Evolutionary conservation across 1,284 basidiomycete species (phyloP).

Genomic region (Naganishia cerealis): DNA sequence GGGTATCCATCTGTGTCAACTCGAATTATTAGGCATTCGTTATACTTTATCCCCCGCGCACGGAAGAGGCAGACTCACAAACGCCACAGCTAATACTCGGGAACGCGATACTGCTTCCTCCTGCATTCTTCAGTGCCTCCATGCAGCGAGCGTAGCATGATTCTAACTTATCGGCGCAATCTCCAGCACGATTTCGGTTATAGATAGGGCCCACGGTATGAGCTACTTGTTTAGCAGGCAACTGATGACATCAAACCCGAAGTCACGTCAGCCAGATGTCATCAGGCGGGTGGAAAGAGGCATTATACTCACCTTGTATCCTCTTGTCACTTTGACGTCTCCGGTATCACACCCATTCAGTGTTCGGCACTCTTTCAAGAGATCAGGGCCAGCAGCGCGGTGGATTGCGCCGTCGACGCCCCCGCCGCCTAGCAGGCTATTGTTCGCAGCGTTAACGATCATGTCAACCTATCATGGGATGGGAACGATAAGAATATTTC

Average conservation of each 20-base stretch:
- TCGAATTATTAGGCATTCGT: not conserved
- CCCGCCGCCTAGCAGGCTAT: constrained; percentile 67
- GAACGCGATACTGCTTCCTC: constrained; percentile 66
- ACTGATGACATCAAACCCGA: constrained; percentile 30
- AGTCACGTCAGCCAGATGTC: not conserved
- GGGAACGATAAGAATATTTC: not conserved
- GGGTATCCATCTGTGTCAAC: constrained; percentile 50
- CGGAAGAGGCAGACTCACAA: constrained; percentile 43
- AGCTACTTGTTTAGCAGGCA: constrained; percentile 69
- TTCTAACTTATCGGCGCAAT: constrained; percentile 62
- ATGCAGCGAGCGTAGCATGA: constrained; percentile 73
- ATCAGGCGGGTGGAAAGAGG: not conserved
- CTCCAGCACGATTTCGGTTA: constrained; percentile 53
- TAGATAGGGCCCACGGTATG: constrained; percentile 91
- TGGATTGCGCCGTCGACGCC: constrained; percentile 61
- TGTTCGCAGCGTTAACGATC: constrained; percentile 86
- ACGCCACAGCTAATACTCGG: constrained; percentile 45
- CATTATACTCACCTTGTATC: constrained; percentile 45
- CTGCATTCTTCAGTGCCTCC: constrained; percentile 61
- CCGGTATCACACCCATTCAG: constrained; percentile 71
- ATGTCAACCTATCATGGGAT: constrained; percentile 59
- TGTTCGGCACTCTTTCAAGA: constrained; percentile 68
- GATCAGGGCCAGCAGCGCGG: constrained; percentile 70
- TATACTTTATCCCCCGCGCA: not conserved
- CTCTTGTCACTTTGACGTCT: constrained; percentile 48